Evolutionary conservation across 2,329 filamentous ascomycete species (phyloP), one percentile per base, ranked within the genome.

Genomic region (Samsoniella hepiali): DNA sequence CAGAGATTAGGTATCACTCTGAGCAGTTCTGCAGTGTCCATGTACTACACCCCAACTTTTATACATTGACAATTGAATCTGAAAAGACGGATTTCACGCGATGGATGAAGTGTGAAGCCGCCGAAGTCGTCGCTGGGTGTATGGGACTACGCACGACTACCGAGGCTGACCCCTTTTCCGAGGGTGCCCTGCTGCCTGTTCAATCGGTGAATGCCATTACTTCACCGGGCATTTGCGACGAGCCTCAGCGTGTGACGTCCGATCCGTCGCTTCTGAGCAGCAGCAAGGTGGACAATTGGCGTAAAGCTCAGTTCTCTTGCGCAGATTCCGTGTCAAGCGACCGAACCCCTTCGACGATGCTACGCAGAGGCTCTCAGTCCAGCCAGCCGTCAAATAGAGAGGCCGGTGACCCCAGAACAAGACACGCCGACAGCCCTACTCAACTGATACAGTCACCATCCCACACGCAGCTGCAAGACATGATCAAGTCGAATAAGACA

Each of bases 41-140:
- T 74, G 75, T 91, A 6, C 77, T 95, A 17, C 91, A 95, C 72
- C 88, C 91, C n/a, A 93, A 93, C 73, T 94, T 95, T 74, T 93
- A 91, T 72, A 88, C 83, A 44, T 81, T 91, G 51, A 94, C 91
- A 0, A 83, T 91, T 55, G 91, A 95, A 66, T 90, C 91, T 2
- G 91, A 95, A 73, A 85, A 93, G 71, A 88, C 82, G 0, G 91
- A 95, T 69, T 83, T 86, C 65, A 88, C 88, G 49, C 86, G 91
- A 58, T 95, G 89, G 89, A 84, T 91, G 69, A 91, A 90, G 68
- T 90, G 88, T 68, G 90, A 93, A 67, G 87, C 91, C 8, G 86
- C 90, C 1, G 91, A 94, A 72, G 87, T 95, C 1, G 88, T 93
- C 1, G 89, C 90, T 2, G 88, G 91, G 67, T 95, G 91, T 68